Evolutionary conservation across 2,329 filamentous ascomycete species (phyloP).

Genomic region (Penicillium concentricum): DNA sequence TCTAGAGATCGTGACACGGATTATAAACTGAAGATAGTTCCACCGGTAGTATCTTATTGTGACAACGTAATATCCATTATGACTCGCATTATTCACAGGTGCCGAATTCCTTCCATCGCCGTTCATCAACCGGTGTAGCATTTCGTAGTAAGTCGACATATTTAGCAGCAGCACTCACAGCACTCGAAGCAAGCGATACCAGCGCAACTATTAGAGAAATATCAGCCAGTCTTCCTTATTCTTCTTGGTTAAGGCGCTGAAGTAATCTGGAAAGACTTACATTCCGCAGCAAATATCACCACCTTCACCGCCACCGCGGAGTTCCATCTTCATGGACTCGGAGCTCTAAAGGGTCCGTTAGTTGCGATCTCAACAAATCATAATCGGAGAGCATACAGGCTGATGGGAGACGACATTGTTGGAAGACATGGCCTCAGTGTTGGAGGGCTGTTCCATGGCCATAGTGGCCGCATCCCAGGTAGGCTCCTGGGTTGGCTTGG

Average conservation of each 20-base stretch:
- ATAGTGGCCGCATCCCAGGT: slow-evolving; percentile 5
- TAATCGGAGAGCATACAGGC: background rate
- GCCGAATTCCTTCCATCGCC: background rate
- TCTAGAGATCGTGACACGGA: background rate
- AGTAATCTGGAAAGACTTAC: background rate
- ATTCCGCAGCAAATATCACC: slow-evolving; percentile 10
- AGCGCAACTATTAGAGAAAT: background rate
- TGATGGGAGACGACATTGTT: slow-evolving; percentile 3
- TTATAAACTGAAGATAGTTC: background rate
- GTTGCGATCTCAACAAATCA: background rate
- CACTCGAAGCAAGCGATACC: slow-evolving; percentile 9
- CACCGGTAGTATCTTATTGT: background rate
- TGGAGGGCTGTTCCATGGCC: slow-evolving; percentile 6
- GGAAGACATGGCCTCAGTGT: slow-evolving; percentile 1
- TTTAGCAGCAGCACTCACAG: slow-evolving; percentile 11
- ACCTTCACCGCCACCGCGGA: slow-evolving; percentile 7
- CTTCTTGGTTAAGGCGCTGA: background rate
- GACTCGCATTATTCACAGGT: background rate
- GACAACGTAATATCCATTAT: background rate
- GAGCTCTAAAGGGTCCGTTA: background rate
- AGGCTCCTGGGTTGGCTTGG: slow-evolving; percentile 2
- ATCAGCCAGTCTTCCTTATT: background rate
- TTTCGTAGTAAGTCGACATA: background rate
- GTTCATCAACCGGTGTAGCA: background rate
- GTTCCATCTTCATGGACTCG: slow-evolving; percentile 10